Percentiles rank a stretch among this genome's conserved stretches.
Conservation (phyloP, 371 early-diverging fungal genomes). For the Syncephalastrum racemosum region DNA sequence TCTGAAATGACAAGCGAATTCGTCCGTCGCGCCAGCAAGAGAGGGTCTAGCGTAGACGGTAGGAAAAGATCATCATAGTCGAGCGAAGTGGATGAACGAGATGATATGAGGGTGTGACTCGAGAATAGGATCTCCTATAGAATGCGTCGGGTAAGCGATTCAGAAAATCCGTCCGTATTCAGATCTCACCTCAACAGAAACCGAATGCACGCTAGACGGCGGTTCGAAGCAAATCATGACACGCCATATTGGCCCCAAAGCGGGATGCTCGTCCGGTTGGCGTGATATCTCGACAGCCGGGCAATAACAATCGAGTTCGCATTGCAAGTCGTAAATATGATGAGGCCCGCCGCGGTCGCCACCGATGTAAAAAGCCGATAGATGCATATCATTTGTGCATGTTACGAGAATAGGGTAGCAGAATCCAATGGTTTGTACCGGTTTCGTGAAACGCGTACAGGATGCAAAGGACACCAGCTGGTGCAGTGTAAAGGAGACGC, state of each 20-base stretch:
- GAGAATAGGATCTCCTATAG: constrained; percentile 33
- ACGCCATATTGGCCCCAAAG: constrained; percentile 6
- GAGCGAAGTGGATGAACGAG: constrained; percentile 28
- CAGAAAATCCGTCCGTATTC: too few species aligned
- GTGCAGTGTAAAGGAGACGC: too few species aligned
- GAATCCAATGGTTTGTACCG: constrained; percentile 24
- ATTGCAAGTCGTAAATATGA: too few species aligned
- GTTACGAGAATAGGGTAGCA: constrained; percentile 31
- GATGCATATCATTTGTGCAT: constrained; percentile 31
- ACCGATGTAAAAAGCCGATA: constrained; percentile 31
- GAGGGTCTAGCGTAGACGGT: constrained; percentile 15
- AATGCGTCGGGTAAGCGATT: too few species aligned
- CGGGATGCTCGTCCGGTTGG: too few species aligned
- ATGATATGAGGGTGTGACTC: constrained; percentile 18
- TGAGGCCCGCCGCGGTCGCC: too few species aligned
- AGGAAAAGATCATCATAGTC: constrained; percentile 24
- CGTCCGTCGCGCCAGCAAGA: constrained; percentile 1
- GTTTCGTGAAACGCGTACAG: too few species aligned
- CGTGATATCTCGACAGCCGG: too few species aligned
- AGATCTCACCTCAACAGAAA: constrained; percentile 18
- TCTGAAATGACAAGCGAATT: constrained; percentile 34
- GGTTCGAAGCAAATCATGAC: constrained; percentile 37
- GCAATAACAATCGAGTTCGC: too few species aligned
- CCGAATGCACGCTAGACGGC: constrained; percentile 24
- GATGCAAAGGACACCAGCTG: too few species aligned